phyloP scores from a whole-genome alignment of 345 rosid species.

The Euclidium syriacum region DNA sequence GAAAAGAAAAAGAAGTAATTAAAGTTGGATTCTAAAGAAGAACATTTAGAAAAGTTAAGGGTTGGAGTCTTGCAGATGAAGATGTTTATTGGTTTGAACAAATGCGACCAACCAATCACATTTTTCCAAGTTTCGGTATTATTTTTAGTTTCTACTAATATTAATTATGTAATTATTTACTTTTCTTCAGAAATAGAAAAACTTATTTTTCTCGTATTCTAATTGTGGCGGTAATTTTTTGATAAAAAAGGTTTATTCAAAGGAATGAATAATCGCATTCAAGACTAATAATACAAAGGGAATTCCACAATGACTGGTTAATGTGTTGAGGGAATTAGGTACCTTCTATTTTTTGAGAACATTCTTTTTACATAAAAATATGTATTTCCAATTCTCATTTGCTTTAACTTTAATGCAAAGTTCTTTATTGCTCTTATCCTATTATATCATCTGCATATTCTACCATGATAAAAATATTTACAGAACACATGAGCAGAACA shows the following conservation, averaged over 20 bases:
- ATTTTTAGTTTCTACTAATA: neutral
- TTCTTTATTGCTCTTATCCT: conserved; percentile 23
- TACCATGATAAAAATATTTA: conserved; percentile 5
- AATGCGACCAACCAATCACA: conserved; percentile 21
- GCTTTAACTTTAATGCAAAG: conserved; percentile 27
- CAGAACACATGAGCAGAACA: conserved; percentile 25
- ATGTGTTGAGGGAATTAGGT: conserved; percentile 31
- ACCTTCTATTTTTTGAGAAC: conserved; percentile 19
- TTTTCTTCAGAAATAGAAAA: neutral
- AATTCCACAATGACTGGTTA: conserved; percentile 28
- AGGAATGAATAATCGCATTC: neutral
- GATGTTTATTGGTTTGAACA: conserved; percentile 31
- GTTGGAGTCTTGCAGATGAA: conserved; percentile 37
- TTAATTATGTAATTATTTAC: neutral
- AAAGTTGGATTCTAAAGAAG: conserved; percentile 29
- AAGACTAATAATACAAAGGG: conserved; percentile 22
- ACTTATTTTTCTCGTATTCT: neutral
- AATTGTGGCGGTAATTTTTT: neutral
- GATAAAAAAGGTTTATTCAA: neutral
- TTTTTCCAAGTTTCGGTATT: neutral
- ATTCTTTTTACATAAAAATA: neutral
- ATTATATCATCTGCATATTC: conserved; percentile 30
- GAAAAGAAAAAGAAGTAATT: conserved; percentile 21
- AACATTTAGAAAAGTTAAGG: conserved; percentile 31
- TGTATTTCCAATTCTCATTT: neutral